Base-by-base conservation (phyloP, 2,329 filamentous ascomycete genomes). In the Penicillium sp. region DNA sequence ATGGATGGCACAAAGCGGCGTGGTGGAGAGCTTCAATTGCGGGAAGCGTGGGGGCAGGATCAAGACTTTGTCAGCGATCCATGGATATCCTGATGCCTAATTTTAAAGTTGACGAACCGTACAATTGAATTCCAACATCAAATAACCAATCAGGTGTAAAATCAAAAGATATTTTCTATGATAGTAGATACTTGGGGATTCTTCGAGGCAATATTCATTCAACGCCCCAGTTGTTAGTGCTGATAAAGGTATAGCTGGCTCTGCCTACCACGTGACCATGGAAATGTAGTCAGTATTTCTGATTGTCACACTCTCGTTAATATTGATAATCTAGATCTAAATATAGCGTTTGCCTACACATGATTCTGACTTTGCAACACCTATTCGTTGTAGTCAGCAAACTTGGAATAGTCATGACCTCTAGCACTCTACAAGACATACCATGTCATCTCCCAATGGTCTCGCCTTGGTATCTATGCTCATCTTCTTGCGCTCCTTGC, bases 401-500 rank as follows among this genome's bases (percentile, higher is more conserved):
- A 5, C 29, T 31, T 31, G 29, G 4, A 14, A 5, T 19, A 16
- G 16, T 37, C 3, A 35, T 19, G 35, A 37, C 35, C 16, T 44
- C 3, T 3, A 49, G 39, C 7, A 37, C 11, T 35, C 14, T 21
- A n/a, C 10, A 33, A 26, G 39, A 49, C 37, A 41, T 41, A 48
- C 48, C 29, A 47, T 14, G 6, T 55, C 47, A 39, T 47, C 41
- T 11, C 24, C 24, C n/a, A 26, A 19, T 8, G 3, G 7, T 9
- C 26, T 24, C n/a, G 52, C 8, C 22, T 55, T 55, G 11, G 37
- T 51, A 29, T 46, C 16, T 19, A 35, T 31, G 5, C 11, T 33
- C 33, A 48, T 31, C 3, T 51, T 46, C 52, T 63, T 63, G 26
- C 60, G 48, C 31, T 60, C 33, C 45, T 53, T 53, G 5, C 58